Evolutionary conservation across 768 basidiomycete genomes (phyloP).

Genomic region (Galerina marginata): DNA sequence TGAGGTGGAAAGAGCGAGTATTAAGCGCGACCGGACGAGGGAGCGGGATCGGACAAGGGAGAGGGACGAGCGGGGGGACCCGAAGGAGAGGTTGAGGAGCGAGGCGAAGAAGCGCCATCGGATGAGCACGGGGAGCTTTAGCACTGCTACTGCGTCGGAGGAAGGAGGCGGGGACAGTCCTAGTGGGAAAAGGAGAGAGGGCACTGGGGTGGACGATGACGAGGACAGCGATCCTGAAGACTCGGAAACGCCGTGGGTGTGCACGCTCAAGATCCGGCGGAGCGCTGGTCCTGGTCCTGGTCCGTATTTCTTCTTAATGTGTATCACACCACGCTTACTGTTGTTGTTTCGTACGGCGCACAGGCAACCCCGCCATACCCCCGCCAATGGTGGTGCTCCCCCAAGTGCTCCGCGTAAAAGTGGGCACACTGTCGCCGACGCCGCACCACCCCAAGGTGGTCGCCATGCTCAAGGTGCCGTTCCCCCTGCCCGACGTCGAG

Average conservation of each 20-base stretch:
- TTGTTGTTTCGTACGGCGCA: not conserved
- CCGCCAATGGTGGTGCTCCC: slow-evolving; percentile 23
- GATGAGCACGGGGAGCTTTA: slow-evolving; percentile 41
- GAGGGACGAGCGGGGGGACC: slow-evolving; percentile 27
- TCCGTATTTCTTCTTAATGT: not conserved
- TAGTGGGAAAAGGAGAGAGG: slow-evolving; percentile 14
- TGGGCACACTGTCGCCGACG: slow-evolving; percentile 87
- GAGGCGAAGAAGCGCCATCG: slow-evolving; percentile 33
- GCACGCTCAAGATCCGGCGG: slow-evolving; percentile 73
- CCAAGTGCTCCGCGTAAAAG: slow-evolving; percentile 58
- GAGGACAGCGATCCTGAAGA: slow-evolving; percentile 95
- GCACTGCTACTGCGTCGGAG: slow-evolving; percentile 39
- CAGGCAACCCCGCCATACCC: not conserved
- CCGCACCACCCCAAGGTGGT: slow-evolving; percentile 97
- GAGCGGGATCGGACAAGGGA: slow-evolving; percentile 42
- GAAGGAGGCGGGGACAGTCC: slow-evolving; percentile 16
- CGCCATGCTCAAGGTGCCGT: slow-evolving; percentile 88
- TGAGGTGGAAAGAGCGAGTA: slow-evolving; percentile 52
- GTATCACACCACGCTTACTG: not conserved
- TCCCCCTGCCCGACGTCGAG: slow-evolving; percentile 83
- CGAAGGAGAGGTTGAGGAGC: slow-evolving; percentile 24
- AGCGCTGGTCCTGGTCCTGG: slow-evolving; percentile 25
- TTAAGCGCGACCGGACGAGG: slow-evolving; percentile 31
- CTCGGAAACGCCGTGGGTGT: slow-evolving; percentile 95
- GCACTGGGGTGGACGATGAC: slow-evolving; percentile 49